These are phyloP conservation scores for Huntiella decipiens DNA, from an alignment of 2,329 filamentous ascomycete genomes.

Conservation along the genomic window DNA sequence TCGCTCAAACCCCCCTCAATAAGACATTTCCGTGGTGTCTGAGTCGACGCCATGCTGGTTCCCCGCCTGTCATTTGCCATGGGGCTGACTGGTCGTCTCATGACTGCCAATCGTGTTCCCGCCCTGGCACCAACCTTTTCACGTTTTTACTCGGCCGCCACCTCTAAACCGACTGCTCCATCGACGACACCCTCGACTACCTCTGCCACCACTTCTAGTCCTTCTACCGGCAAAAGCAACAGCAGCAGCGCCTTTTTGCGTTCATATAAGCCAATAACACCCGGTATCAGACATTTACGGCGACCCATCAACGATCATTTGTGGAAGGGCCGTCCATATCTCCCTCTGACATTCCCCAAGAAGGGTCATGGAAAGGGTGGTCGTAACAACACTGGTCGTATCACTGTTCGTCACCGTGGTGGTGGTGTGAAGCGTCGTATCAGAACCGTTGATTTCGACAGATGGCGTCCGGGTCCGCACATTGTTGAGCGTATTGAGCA, in stretches of 20 bases:
- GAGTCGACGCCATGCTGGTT: conserved; percentile 7
- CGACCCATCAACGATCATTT: conserved; percentile 90
- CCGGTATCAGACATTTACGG: conserved; percentile 77
- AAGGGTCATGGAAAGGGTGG: conserved; percentile 87
- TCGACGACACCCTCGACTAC: background rate
- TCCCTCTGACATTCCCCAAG: conserved; percentile 73
- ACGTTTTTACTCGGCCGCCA: conserved; percentile 3
- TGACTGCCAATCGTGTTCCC: conserved; percentile 7
- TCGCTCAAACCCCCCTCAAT: background rate
- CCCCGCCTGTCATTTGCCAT: conserved; percentile 10
- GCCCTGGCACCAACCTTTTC: conserved; percentile 7
- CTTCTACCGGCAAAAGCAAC: background rate
- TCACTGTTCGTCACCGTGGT: conserved; percentile 81
- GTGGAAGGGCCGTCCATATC: conserved; percentile 77
- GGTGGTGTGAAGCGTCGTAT: conserved; percentile 86
- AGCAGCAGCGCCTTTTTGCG: conserved; percentile 32
- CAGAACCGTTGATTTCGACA: conserved; percentile 74
- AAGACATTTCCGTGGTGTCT: background rate
- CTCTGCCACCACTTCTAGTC: background rate
- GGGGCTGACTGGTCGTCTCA: conserved; percentile 8
- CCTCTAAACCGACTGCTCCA: background rate
- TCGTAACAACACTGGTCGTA: conserved; percentile 65
- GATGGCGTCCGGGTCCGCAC: conserved; percentile 62
- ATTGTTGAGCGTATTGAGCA: conserved; percentile 88
- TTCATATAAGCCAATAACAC: conserved; percentile 85